Evolutionary conservation across 1,284 basidiomycete genomes (phyloP).

Genomic region (Trichosporon coremiiforme): DNA sequence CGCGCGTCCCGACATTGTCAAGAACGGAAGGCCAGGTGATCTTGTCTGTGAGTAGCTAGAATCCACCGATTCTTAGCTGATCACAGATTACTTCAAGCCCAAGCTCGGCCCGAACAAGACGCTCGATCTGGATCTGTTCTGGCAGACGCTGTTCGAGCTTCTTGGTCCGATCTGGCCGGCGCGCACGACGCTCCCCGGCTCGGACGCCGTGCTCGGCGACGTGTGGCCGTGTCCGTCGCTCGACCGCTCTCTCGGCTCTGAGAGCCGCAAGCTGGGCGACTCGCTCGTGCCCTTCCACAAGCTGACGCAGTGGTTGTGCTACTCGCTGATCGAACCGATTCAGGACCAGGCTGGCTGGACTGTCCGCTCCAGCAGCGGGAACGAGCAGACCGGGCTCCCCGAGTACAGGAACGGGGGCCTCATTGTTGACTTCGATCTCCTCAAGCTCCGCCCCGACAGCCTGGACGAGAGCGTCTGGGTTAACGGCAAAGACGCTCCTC

Average conservation of each 20-base stretch:
- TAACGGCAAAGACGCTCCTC: constrained; percentile 53
- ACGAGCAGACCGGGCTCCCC: constrained; percentile 58
- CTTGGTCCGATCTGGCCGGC: constrained; percentile 87
- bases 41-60: constrained; percentile 65
- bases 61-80: no score
- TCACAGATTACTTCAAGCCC: constrained; percentile 37
- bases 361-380: constrained; percentile 62
- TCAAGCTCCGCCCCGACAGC: constrained; percentile 61
- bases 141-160: constrained; percentile 79
- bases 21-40: constrained; percentile 73
- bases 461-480: constrained; percentile 45
- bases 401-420: constrained; percentile 87
- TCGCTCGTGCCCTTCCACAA: constrained; percentile 92
- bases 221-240: constrained; percentile 81
- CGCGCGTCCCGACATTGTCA: constrained; percentile 66
- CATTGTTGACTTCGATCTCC: constrained; percentile 77
- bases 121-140: constrained; percentile 70
- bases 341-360: constrained; percentile 75
- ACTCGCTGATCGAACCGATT: constrained; percentile 81
- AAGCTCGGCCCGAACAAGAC: constrained; percentile 25
- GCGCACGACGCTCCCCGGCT: constrained; percentile 63
- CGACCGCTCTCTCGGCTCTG: constrained; percentile 38
- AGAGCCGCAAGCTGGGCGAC: constrained; percentile 58
- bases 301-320: constrained; percentile 88
- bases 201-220: constrained; percentile 74